Conservation (phyloP, 495 filamentous ascomycete genomes). For the Daldinia grandis region DNA sequence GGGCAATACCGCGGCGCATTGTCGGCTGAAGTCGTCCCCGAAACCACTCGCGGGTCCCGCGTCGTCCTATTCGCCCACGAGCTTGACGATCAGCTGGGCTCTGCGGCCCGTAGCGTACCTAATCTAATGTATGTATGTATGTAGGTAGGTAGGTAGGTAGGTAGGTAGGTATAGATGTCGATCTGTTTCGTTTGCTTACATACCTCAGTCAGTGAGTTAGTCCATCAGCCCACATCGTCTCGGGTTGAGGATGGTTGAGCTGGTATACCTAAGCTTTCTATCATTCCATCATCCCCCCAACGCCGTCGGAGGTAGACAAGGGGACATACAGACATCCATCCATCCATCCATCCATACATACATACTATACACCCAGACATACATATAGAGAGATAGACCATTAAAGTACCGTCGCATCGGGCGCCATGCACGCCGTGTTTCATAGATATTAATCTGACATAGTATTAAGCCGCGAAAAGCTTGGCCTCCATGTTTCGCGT, state of each 20-base stretch:
- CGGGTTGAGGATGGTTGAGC: background rate
- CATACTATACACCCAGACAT: background rate
- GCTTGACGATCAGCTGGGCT: background rate
- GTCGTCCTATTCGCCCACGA: background rate
- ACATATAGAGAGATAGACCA: background rate
- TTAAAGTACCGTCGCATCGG: conserved; percentile 2
- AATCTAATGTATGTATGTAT: background rate
- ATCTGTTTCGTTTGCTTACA: background rate
- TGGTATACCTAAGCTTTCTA: background rate
- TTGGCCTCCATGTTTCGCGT: background rate
- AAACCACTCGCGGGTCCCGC: background rate
- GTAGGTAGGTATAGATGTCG: background rate
- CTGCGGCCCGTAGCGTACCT: background rate
- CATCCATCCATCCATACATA: too few species aligned
- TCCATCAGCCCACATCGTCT: background rate
- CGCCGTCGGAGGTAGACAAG: background rate
- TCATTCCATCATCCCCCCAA: background rate
- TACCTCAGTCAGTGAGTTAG: background rate
- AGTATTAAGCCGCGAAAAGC: conserved; percentile 3
- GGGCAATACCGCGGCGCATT: background rate
- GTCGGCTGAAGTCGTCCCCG: background rate
- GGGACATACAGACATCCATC: background rate
- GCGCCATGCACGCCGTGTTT: conserved; percentile 2
- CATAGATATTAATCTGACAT: conserved; percentile 7
- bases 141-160: too few species aligned